Evolutionary conservation across 192 early-diverging fungal genomes (phyloP), one percentile per base, ranked within the genome.

Genomic region (Coemansia umbellata): DNA sequence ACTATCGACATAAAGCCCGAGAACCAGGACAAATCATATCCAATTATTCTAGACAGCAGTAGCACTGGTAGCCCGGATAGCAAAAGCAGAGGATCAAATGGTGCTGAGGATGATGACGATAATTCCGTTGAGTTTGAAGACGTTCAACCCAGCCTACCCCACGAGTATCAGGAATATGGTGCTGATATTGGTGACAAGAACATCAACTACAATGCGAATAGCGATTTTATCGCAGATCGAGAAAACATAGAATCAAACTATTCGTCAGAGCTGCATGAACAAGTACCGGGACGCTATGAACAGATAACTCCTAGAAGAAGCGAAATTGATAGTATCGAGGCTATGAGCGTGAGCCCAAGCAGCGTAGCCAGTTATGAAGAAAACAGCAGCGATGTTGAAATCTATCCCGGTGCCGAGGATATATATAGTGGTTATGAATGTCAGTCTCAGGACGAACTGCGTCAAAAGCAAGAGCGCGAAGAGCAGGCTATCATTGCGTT

Each of bases 91-190:
- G 51, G 60, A 19, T 52, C 57, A 8, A 61, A 71, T 14, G 58
- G 40, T n/a, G 26, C 43, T 15, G 73, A 78, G 9, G 63, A 65
- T 7, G 79, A 80, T 14, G 72, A 76, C n/a, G 63, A 63, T 4
- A 78, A 78, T 17, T 80, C 80, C 2, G 80, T 81, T 0, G 79
- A 85, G 50, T 79, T 80, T 61, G 82, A 85, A 31, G 76, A 82
- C 8, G 82, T 79, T 10, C 42, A 47, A 0, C 55, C 65, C 0
- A 35, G 27, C 6, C 24, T 3, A 5, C 26, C 22, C 4, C n/a
- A 3, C 17, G 26, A 7, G 8, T 26, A 8, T 15, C 21, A 42
- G 17, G 10, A 10, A 2, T 8, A 23, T 8, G 21, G 24, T 6
- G 2, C 21, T 23, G 41, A 42, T 24, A 10, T 23, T 23, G 24